phyloP scores from a whole-genome alignment of 176 grass and related monocot genomes.

The Luzula sylvatica region DNA sequence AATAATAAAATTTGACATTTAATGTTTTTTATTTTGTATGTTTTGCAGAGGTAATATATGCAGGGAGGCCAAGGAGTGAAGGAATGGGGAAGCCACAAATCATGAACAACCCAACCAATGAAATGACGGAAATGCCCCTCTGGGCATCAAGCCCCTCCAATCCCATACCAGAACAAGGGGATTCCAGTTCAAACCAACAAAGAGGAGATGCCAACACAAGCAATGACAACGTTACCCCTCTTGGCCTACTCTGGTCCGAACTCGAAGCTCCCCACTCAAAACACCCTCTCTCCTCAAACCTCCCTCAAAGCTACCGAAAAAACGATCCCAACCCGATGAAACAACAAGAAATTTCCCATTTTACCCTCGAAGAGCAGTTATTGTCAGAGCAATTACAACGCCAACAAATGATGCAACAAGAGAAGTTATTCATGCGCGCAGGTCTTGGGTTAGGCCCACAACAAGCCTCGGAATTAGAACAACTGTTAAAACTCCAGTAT shows the following conservation, averaged over 20 bases:
- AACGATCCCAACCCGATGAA: slow-evolving; percentile 27
- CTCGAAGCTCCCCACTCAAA: slow-evolving; percentile 75
- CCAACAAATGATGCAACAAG: slow-evolving; percentile 55
- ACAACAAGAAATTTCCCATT: slow-evolving; percentile 41
- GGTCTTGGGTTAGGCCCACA: slow-evolving; percentile 33
- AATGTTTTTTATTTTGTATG: slow-evolving; percentile 12
- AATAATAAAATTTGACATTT: not conserved
- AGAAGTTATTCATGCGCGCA: slow-evolving; percentile 51
- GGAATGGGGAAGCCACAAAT: slow-evolving; percentile 35
- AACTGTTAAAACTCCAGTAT: slow-evolving; percentile 62
- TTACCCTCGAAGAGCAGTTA: slow-evolving; percentile 64
- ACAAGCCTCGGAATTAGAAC: slow-evolving; percentile 48
- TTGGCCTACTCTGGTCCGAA: slow-evolving; percentile 94
- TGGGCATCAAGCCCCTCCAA: slow-evolving; percentile 13
- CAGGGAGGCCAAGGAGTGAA: slow-evolving; percentile 39
- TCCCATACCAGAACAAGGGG: slow-evolving; percentile 16
- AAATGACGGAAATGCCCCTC: slow-evolving; percentile 3
- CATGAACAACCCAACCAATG: slow-evolving; percentile 13
- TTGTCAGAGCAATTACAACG: slow-evolving; percentile 50
- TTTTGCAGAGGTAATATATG: slow-evolving; percentile 74
- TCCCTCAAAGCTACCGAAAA: slow-evolving; percentile 41
- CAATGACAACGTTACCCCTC: slow-evolving; percentile 64
- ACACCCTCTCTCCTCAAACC: slow-evolving; percentile 77
- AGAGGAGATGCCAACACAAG: slow-evolving; percentile 21
- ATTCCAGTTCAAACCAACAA: slow-evolving; percentile 27